Percentiles rank a stretch among this genome's conserved stretches.
Conservation (phyloP, 371 early-diverging fungal genomes). For the Lichtheimia hyalospora region DNA sequence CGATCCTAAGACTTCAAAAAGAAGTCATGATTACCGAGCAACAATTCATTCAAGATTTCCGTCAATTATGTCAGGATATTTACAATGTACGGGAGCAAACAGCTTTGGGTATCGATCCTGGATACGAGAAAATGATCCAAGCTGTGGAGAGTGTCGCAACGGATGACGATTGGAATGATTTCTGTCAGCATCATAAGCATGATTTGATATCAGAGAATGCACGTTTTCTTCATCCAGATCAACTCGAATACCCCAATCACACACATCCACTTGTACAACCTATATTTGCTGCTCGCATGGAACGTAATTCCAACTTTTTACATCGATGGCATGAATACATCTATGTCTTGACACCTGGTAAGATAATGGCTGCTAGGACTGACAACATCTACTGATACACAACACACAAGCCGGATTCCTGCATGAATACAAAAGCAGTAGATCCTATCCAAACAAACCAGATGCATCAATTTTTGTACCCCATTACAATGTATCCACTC, state of each 20-base stretch:
- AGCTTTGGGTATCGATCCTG: constrained; percentile 23
- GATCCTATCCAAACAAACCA: constrained; percentile 30
- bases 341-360: constrained; percentile 40
- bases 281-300: constrained; percentile 43
- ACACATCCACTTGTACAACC: constrained; percentile 38
- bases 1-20: constrained; percentile 39
- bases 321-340: constrained; percentile 43
- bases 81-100: constrained; percentile 23
- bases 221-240: constrained; percentile 35
- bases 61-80: constrained; percentile 29
- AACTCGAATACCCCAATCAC: constrained; percentile 38
- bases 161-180: constrained; percentile 33
- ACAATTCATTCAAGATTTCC: constrained; percentile 32
- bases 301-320: constrained; percentile 30
- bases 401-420: constrained; percentile 32
- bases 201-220: constrained; percentile 38
- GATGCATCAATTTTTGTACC: constrained; percentile 31
- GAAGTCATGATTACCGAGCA: constrained; percentile 34
- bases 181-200: constrained; percentile 21
- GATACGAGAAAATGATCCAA: constrained; percentile 18
- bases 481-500: constrained; percentile 39
- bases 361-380: not conserved
- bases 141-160: constrained; percentile 16
- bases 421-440: constrained; percentile 33
- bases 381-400: not conserved